A percentile compares a stretch with the other conserved stretches of the same genome.
Evolutionary conservation across 257 asterid genomes (phyloP).

Genomic region (Solanum boliviense): DNA sequence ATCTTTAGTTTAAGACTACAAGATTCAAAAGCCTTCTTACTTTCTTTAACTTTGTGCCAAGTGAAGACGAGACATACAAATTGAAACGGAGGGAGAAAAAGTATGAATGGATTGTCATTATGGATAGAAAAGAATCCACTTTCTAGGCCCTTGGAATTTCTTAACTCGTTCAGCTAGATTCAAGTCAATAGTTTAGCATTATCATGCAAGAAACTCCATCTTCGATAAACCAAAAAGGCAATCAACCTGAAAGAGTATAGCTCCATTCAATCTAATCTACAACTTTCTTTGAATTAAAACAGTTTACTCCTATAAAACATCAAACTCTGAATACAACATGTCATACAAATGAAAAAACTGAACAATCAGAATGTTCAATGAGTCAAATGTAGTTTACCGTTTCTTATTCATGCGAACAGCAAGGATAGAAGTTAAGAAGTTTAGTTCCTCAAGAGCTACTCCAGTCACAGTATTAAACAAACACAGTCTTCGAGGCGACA

Average conservation of each 20-base stretch:
- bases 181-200: neutral
- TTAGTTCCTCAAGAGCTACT: conserved; percentile 65
- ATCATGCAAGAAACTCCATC: neutral
- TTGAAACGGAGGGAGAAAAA: neutral
- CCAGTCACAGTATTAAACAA: conserved; percentile 64
- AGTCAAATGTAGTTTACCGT: conserved; percentile 30
- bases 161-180: neutral
- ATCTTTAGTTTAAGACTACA: neutral
- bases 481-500: conserved; percentile 86
- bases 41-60: neutral
- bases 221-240: neutral
- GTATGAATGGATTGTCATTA: neutral
- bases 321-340: neutral
- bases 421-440: conserved; percentile 83
- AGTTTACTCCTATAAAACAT: neutral
- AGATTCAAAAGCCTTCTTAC: neutral
- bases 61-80: neutral
- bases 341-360: neutral
- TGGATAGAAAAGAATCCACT: neutral
- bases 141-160: neutral
- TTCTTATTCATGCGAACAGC: conserved; percentile 69
- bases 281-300: neutral
- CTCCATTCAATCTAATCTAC: neutral
- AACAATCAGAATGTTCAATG: neutral
- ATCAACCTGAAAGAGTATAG: neutral